These are phyloP conservation scores for Cryphonectria carpinicola DNA, from an alignment of 2,329 filamentous ascomycete species.

Conservation along the genomic window DNA sequence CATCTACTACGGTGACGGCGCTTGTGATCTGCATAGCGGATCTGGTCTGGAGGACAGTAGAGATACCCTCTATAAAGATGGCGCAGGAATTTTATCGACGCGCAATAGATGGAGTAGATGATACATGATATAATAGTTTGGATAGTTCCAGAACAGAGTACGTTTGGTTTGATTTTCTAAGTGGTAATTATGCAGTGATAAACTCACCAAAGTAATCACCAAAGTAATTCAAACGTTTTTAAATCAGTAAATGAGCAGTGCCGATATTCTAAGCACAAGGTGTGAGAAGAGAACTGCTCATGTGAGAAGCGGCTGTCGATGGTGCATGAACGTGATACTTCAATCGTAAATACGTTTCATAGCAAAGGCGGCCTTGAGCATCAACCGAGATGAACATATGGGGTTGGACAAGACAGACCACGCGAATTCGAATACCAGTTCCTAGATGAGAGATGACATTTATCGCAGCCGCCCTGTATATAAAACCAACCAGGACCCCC, in stretches of 20 bases:
- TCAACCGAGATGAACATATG: neutral
- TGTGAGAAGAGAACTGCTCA: neutral
- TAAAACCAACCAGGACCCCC: neutral
- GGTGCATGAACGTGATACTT: too few species aligned
- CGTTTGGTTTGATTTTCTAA: too few species aligned
- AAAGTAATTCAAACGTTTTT: neutral
- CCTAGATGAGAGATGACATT: neutral
- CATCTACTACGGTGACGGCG: conserved; percentile 3
- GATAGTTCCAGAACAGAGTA: neutral
- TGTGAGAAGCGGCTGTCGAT: neutral
- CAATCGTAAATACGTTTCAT: too few species aligned
- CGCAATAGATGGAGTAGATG: neutral
- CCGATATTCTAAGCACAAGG: neutral
- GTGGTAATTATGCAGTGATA: neutral
- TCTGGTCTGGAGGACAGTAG: conserved; percentile 3
- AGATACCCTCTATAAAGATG: neutral
- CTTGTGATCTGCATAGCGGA: conserved; percentile 1
- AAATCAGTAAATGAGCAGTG: too few species aligned
- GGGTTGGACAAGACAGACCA: neutral
- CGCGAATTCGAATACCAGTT: neutral
- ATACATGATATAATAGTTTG: neutral
- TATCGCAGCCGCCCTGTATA: neutral
- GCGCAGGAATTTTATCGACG: neutral
- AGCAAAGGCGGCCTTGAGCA: neutral
- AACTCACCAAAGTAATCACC: neutral